phyloP scores from a whole-genome alignment of 768 basidiomycete genomes.

The Tulasnella sp. region DNA sequence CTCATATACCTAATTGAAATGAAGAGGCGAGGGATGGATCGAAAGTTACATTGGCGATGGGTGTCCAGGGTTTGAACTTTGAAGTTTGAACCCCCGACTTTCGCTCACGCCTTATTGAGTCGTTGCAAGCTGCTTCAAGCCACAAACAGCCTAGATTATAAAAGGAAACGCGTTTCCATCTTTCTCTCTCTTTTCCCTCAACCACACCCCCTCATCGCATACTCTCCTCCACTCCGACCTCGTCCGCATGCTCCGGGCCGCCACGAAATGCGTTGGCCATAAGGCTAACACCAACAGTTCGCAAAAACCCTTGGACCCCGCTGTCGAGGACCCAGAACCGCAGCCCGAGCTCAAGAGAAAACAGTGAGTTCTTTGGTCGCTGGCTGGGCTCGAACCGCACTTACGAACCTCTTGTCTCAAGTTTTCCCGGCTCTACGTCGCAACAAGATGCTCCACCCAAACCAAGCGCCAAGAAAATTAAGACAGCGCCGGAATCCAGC shows the following conservation, averaged over 20 bases:
- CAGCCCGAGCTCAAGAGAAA: too few species aligned
- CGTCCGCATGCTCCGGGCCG: neutral
- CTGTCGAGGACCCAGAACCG: neutral
- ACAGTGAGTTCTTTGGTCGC: too few species aligned
- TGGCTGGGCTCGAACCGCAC: too few species aligned
- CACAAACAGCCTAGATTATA: neutral
- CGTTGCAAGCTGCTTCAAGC: neutral
- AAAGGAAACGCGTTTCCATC: neutral
- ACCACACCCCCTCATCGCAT: neutral
- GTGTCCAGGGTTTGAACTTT: neutral
- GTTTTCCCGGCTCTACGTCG: too few species aligned
- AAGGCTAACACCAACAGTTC: too few species aligned
- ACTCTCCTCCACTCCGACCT: neutral
- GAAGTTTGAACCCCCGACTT: too few species aligned
- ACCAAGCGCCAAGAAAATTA: too few species aligned
- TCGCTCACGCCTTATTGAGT: neutral
- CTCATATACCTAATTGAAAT: neutral
- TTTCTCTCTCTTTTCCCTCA: neutral
- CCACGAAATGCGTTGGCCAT: too few species aligned
- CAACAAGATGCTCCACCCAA: too few species aligned
- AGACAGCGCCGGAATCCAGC: too few species aligned
- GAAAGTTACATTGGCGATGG: too few species aligned
- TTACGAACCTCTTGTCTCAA: too few species aligned
- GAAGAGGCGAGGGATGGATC: neutral
- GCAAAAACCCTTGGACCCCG: neutral